Evolutionary conservation across 2,329 filamentous ascomycete genomes (phyloP).

Genomic region (Colletotrichum sp.): DNA sequence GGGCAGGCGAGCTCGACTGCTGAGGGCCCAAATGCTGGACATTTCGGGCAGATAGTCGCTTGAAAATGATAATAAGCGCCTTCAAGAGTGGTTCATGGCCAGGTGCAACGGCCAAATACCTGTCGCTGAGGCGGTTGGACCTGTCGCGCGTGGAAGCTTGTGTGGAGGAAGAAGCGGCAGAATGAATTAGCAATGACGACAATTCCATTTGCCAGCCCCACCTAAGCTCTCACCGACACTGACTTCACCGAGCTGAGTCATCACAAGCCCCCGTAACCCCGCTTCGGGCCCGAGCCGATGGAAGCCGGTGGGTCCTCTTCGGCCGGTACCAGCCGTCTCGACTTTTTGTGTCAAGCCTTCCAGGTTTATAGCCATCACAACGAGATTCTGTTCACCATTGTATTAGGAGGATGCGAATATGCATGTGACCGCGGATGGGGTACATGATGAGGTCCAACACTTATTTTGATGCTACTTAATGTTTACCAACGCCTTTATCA

Average conservation of each 20-base stretch:
- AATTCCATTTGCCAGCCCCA: constrained; percentile 3
- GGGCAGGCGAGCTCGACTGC: background rate
- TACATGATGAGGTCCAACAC: no score
- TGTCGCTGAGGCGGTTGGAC: background rate
- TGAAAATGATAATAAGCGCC: fast-evolving
- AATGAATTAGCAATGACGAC: constrained; percentile 17
- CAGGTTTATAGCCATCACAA: no score
- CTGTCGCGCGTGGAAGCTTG: background rate
- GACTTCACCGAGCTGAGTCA: constrained; percentile 9
- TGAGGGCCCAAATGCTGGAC: background rate
- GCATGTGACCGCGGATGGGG: no score
- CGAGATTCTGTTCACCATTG: no score
- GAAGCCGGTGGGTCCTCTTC: background rate
- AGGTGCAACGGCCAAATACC: background rate
- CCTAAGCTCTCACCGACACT: background rate
- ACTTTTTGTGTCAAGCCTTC: no score
- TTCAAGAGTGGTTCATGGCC: background rate
- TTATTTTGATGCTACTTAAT: no score
- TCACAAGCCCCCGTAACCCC: no score
- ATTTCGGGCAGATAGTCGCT: background rate
- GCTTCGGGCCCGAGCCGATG: background rate
- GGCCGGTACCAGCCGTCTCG: background rate
- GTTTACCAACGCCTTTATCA: no score
- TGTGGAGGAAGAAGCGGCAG: background rate
- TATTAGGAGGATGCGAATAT: no score